Base-by-base conservation (phyloP, 768 basidiomycete species). In the Suillus weaverae region DNA sequence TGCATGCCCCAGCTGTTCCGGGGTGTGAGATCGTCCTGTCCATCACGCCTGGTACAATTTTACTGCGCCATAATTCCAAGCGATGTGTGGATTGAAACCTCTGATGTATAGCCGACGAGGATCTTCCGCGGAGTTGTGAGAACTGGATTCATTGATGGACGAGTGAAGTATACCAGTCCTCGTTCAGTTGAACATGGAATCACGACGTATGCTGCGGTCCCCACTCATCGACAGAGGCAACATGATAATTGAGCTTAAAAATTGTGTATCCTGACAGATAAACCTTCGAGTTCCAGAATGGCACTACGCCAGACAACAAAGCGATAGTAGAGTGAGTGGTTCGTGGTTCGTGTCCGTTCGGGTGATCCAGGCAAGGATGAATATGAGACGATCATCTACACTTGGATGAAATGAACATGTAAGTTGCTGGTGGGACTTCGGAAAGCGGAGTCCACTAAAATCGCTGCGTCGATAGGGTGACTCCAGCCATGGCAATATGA, bases 101-200 rank as follows among this genome's bases (percentile, higher is more conserved):
- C 79, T 73, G 18, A 81, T 66, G n/a, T n/a, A 74, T 62, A 81
- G 59, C 62, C 55, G 55, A 50, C 61, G 57, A 32, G 57, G 65
- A 18, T 55, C 44, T 20, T 33, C 22, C 26, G 64, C 53, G 10
- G 51, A 46, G 35, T 50, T 39, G n/a, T 33, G 54, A 22, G 46
- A 20, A 44, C 60, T 55, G 9, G 9, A n/a, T 33, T 61, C 65
- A 55, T 57, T 61, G 11, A 60, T 72, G 65, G 78, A 81, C 65
- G 30, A 84, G 76, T 22, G 84, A 82, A 67, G 85, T 82, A 70
- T 86, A 83, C 84, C 84, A 85, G 69, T 86, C 83, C 6, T 82
- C 83, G 69, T 77, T 81, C 50, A 83, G 69, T 56, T 74, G 74
- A 67, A 84, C 83, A 60, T 78, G 76, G 66, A 86, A 86, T 85